Conservation (phyloP, 2,329 filamentous ascomycete species). For the Ophiocordyceps camponoti-leonardi region DNA sequence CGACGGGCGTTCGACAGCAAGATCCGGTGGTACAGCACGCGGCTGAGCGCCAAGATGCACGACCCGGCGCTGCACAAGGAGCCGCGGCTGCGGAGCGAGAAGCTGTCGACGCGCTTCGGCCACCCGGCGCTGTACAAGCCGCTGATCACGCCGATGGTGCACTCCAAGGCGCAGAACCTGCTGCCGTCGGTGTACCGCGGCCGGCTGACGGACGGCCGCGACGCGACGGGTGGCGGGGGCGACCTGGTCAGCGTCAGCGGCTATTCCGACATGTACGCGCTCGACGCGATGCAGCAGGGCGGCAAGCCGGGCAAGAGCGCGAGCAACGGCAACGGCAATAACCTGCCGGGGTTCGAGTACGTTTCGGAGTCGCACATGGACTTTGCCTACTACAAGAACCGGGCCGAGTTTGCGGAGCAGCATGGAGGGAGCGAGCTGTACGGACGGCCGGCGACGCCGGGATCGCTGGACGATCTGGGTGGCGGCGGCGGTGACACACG, state of each 20-base stretch:
- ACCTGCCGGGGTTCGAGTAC: slow-evolving; percentile 68
- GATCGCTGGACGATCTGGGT: slow-evolving; percentile 27
- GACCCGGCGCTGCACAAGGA: slow-evolving; percentile 32
- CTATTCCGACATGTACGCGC: slow-evolving; percentile 66
- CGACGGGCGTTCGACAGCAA: slow-evolving; percentile 56
- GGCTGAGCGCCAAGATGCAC: slow-evolving; percentile 30
- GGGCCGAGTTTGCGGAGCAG: slow-evolving; percentile 72
- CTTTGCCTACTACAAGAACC: slow-evolving; percentile 82
- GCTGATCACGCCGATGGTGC: slow-evolving; percentile 88
- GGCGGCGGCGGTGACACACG: slow-evolving; percentile 19
- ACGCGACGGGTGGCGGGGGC: slow-evolving; percentile 26
- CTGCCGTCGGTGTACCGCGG: slow-evolving; percentile 77
- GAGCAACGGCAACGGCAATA: too few species aligned
- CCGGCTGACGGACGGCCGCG: slow-evolving; percentile 50
- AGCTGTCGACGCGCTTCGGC: slow-evolving; percentile 62
- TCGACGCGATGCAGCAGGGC: slow-evolving; percentile 63
- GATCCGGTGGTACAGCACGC: slow-evolving; percentile 64
- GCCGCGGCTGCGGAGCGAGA: slow-evolving; percentile 42
- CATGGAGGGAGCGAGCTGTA: slow-evolving; percentile 62
- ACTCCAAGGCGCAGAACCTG: slow-evolving; percentile 74
- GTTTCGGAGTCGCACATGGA: slow-evolving; percentile 76
- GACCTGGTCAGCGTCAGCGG: slow-evolving; percentile 44
- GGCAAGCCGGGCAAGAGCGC: slow-evolving; percentile 29
- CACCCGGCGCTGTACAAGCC: slow-evolving; percentile 83
- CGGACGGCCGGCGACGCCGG: slow-evolving; percentile 47